Evolutionary conservation across 2,329 filamentous ascomycete species (phyloP), one percentile per base, ranked within the genome.

Genomic region (Tympanopsis confertula): DNA sequence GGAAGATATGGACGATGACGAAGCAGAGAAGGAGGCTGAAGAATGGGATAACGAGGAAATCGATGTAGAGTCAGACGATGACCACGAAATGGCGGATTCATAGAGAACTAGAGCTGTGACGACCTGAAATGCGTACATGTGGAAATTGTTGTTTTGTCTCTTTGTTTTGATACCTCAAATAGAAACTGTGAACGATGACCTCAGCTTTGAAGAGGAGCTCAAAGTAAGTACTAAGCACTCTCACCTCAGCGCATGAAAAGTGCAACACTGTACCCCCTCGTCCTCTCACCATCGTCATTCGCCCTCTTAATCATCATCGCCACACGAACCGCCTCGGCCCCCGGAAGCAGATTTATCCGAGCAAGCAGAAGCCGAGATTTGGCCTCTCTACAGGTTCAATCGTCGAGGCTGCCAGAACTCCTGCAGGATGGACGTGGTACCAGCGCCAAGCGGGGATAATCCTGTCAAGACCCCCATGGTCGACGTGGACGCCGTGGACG

Each of bases 121-220:
- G 22, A 7, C 22, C 7, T 7, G 7, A 10, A 26, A 7, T 26
- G 7, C 22, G 22, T 26, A 26, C 22, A 26, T 26, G n/a, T 7
- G n/a, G 22, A 10, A 7, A 33, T 33, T 10, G 10, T 33, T 33
- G n/a, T n/a, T 13, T 12, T 33, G 30, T 12, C 10, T 10, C 7
- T 33, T 18, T 33, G 30, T 33, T 15, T 12, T 33, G 30, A 33
- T 33, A 33, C 30, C 30, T n/a, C n/a, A n/a, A 33, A 33, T 33
- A 33, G 30, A 33, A 18, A 33, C 7, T 26, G 22, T n/a, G 7
- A 26, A n/a, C n/a, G n/a, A n/a, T n/a, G n/a, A n/a, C 22, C n/a
- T 26, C 22, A 26, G 22, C 22, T 10, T 33, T 10, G 30, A 10
- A 17, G 17, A 10, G 17, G 7, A 33, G 30, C 30, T 33, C 30